These are phyloP conservation scores for Saturnispora sanitii DNA, from an alignment of 805 yeast genomes.

Conservation along the genomic window DNA sequence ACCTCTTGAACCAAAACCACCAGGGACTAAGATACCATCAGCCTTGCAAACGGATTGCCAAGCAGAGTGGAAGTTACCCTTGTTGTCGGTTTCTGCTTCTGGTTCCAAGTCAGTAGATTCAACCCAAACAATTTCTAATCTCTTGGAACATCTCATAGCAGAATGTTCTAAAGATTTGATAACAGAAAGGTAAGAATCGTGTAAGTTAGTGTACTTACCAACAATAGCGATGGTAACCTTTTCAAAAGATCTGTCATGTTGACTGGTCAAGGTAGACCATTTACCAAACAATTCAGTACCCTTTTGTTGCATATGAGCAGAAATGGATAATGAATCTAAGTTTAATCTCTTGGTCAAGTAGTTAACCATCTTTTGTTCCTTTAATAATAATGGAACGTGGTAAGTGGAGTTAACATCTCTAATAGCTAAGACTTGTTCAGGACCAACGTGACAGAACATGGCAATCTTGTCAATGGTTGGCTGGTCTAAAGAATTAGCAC, in stretches of 20 bases:
- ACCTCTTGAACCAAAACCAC: constrained; percentile 97
- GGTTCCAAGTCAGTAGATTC: constrained; percentile 88
- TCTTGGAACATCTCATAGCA: constrained; percentile 79
- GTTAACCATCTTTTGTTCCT: constrained; percentile 75
- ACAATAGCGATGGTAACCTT: constrained; percentile 91
- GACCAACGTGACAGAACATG: constrained; percentile 98
- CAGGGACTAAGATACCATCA: constrained; percentile 95
- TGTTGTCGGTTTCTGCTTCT: constrained; percentile 49
- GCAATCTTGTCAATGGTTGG: constrained; percentile 93
- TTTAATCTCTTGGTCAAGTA: constrained; percentile 61
- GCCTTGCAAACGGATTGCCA: constrained; percentile 92
- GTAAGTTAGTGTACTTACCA: constrained; percentile 92
- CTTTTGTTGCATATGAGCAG: constrained; percentile 41
- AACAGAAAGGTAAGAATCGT: constrained; percentile 91
- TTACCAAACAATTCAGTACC: constrained; percentile 63
- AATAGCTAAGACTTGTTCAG: constrained; percentile 94
- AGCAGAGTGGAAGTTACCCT: constrained; percentile 81
- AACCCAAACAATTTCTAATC: constrained; percentile 88
- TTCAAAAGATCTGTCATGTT: constrained; percentile 75
- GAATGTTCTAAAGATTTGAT: constrained; percentile 94
- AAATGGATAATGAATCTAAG: constrained; percentile 38
- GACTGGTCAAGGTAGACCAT: constrained; percentile 74
- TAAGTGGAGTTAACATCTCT: constrained; percentile 95
- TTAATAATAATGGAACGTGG: constrained; percentile 88
- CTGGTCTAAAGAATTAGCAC: constrained; percentile 69